phyloP scores from a whole-genome alignment of 805 yeast species.

The Myxozyma udenii region DNA sequence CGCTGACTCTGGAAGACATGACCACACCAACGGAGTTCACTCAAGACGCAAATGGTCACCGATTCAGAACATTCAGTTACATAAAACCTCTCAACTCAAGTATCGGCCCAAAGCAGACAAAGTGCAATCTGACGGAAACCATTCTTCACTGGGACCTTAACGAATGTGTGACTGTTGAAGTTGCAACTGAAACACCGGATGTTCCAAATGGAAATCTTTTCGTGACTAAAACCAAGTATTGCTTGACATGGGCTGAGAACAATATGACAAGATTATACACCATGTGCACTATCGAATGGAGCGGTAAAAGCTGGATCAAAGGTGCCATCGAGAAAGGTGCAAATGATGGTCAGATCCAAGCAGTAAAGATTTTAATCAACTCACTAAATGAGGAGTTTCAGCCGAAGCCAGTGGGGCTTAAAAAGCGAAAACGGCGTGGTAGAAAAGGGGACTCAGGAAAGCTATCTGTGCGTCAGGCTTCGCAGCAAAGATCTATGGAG shows the following conservation, averaged over 20 bases:
- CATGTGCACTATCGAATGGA: conserved; percentile 84
- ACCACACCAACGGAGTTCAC: conserved; percentile 11
- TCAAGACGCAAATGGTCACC: conserved; percentile 30
- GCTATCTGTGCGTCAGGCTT: background rate
- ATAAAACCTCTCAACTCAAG: conserved; percentile 72
- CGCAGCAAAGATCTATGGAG: background rate
- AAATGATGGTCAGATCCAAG: conserved; percentile 69
- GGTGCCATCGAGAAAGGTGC: conserved; percentile 82
- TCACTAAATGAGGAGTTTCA: conserved; percentile 37
- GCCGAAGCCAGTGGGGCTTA: conserved; percentile 13
- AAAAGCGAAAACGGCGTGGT: conserved; percentile 21
- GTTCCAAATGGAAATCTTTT: conserved; percentile 91
- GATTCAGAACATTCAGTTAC: conserved; percentile 46
- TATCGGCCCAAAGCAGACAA: conserved; percentile 91
- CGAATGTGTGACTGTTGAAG: conserved; percentile 56
- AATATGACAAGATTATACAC: conserved; percentile 59
- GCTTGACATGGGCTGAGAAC: conserved; percentile 68
- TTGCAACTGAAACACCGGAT: conserved; percentile 77
- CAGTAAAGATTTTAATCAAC: conserved; percentile 50
- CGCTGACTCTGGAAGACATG: conserved; percentile 9
- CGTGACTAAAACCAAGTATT: conserved; percentile 66
- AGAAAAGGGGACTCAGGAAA: background rate
- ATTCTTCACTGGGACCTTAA: conserved; percentile 55
- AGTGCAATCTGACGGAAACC: conserved; percentile 64
- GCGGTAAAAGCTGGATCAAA: conserved; percentile 88